Base-by-base conservation (phyloP, 306 rosid genomes). In the Cotoneaster glaucophyllus region DNA sequence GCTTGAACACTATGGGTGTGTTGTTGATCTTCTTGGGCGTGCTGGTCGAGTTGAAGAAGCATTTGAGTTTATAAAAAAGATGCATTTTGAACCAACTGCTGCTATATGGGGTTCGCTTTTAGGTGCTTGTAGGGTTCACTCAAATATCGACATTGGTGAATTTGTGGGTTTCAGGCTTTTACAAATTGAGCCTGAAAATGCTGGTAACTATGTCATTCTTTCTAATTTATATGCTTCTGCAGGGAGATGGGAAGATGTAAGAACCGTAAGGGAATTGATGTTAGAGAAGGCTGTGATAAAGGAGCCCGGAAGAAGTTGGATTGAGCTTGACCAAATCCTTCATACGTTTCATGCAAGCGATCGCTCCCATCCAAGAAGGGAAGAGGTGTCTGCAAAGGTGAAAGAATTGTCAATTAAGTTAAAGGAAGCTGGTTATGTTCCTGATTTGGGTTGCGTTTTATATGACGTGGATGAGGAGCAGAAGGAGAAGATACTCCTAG, bases 21-120 rank as follows among this genome's bases (percentile, higher is more conserved):
- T 90, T 61, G 96, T 90, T 71, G 96, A 95, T 84, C 86, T 94
- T 80, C 97, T 94, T 73, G 98, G 96, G 22, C 96, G 93, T 74
- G 81, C 91, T 44, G 95, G 97, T 63, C 79, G 84, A 74, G 82
- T 89, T 25, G 77, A 85, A 70, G 87, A 92, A 77, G 98, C 98
- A 50, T 81, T 85, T n/a, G 79, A 84, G 50, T 90, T 94, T 68
- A 70, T 89, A 10, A 86, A 84, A 4, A 84, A 67, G 37, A 85
- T 87, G 91, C 90, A 86, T 67, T 82, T 85, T 79, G 82, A 88
- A 82, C 87, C 97, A 77, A 92, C 90, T 65, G 88, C 95, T 66
- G 95, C 95, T 64, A 85, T 94, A 74, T 94, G 88, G 96, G 95
- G 97, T 77, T 88, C 88, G 5, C 93, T 94, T 76, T 82, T 94